Conservation (phyloP, 495 filamentous ascomycete species). For the Talaromyces proteolyticus region DNA sequence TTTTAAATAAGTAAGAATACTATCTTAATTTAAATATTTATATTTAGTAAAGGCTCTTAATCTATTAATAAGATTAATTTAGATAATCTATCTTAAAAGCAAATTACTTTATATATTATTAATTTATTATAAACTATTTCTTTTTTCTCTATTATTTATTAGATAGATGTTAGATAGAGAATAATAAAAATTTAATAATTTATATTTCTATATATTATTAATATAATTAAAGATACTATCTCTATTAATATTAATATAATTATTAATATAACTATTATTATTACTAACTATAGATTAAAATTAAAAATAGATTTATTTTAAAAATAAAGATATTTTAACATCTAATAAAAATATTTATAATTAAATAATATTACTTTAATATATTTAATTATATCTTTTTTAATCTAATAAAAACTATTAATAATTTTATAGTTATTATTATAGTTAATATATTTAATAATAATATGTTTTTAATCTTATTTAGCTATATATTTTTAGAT, state of each 20-base stretch:
- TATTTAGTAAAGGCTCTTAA: neutral
- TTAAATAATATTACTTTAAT: neutral
- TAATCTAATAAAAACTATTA: neutral
- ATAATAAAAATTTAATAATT: neutral
- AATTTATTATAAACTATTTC: neutral
- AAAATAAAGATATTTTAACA: neutral
- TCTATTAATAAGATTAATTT: neutral
- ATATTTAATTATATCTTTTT: neutral
- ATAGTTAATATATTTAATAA: neutral
- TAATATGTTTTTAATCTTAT: neutral
- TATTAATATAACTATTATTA: too few relatives aligned
- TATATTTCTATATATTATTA: neutral
- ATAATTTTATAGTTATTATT: neutral
- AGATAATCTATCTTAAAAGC: neutral
- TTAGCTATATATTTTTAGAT: neutral
- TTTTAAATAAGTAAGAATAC: neutral
- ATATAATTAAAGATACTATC: neutral
- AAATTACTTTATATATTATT: neutral
- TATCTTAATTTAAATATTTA: neutral
- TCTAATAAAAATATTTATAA: neutral
- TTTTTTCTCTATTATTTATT: too few relatives aligned
- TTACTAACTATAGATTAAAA: neutral
- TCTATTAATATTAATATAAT: neutral
- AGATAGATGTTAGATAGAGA: neutral
- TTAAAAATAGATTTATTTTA: neutral